phyloP scores from a whole-genome alignment of 1,284 basidiomycete genomes.

The Phenoliferia sp. region DNA sequence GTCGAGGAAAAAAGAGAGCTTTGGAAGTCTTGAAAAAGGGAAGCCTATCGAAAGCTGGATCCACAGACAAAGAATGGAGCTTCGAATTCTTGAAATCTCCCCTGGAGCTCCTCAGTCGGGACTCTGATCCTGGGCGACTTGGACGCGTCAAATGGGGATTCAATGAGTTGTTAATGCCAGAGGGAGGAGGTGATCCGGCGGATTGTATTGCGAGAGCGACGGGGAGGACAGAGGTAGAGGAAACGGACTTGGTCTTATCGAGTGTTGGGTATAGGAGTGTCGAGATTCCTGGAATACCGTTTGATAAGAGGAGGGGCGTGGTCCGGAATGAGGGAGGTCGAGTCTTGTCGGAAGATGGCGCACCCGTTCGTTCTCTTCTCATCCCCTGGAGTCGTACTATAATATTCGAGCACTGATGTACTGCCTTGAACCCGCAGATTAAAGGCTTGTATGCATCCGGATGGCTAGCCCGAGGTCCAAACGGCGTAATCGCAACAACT shows the following conservation, averaged over 20 bases:
- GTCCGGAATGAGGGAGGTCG: conserved; percentile 50
- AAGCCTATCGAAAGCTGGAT: conserved; percentile 48
- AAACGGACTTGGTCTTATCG: conserved; percentile 76
- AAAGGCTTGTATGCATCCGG: conserved; percentile 80
- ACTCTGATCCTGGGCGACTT: conserved; percentile 41
- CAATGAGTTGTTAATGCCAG: conserved; percentile 23
- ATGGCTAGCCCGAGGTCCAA: conserved; percentile 88
- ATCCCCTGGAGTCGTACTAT: too few species aligned
- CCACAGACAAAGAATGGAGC: conserved; percentile 63
- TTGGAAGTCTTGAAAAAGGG: conserved; percentile 46
- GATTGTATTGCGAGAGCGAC: conserved; percentile 43
- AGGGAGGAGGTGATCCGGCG: conserved; percentile 20
- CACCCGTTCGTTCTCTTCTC: conserved; percentile 11
- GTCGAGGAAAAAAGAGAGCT: conserved; percentile 48
- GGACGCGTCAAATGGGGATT: conserved; percentile 24
- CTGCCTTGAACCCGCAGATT: conserved; percentile 35
- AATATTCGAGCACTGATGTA: not conserved
- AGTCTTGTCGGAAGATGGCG: conserved; percentile 38
- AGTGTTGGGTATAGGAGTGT: conserved; percentile 78
- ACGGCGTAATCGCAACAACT: conserved; percentile 86
- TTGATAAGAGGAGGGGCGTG: conserved; percentile 43
- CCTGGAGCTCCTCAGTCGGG: conserved; percentile 46
- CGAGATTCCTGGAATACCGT: conserved; percentile 40
- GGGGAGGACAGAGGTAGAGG: conserved; percentile 48
- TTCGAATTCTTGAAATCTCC: conserved; percentile 77